Conservation (phyloP, 2,329 filamentous ascomycete genomes). For the Fusarium verticillioides region DNA sequence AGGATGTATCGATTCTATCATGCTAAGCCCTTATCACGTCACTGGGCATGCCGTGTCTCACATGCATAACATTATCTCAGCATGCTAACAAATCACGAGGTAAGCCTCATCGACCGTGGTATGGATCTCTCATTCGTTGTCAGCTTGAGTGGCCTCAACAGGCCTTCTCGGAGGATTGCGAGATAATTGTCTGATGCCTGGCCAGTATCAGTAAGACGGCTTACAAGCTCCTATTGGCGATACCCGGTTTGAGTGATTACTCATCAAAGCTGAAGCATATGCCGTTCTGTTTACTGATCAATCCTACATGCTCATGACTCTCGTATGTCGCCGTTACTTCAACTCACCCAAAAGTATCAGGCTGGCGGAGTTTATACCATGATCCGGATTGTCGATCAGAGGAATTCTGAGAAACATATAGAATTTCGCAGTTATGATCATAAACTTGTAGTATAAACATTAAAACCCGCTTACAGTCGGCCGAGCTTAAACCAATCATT, state of each 20-base stretch:
- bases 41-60: neutral
- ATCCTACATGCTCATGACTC: neutral
- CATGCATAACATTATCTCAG: rapidly evolving
- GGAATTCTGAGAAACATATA: too few species aligned
- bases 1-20: neutral
- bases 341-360: too few species aligned
- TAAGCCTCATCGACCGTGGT: rapidly evolving
- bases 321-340: too few species aligned
- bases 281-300: neutral
- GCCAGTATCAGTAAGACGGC: neutral
- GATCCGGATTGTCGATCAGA: too few species aligned
- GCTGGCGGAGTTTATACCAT: too few species aligned
- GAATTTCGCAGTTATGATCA: rapidly evolving
- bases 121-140: neutral
- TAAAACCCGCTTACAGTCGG: neutral
- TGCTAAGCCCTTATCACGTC: neutral
- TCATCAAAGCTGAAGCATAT: neutral
- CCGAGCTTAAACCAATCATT: neutral
- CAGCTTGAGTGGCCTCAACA: neutral
- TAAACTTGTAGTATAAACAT: neutral
- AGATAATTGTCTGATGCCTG: neutral
- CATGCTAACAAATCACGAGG: neutral
- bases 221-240: neutral
- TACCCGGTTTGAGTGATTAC: rapidly evolving
- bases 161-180: too few species aligned